Evolutionary conservation across 108 stramenopile species (phyloP), one percentile per base, ranked within the genome.

Genomic region (Stephanodiscus triporus): DNA sequence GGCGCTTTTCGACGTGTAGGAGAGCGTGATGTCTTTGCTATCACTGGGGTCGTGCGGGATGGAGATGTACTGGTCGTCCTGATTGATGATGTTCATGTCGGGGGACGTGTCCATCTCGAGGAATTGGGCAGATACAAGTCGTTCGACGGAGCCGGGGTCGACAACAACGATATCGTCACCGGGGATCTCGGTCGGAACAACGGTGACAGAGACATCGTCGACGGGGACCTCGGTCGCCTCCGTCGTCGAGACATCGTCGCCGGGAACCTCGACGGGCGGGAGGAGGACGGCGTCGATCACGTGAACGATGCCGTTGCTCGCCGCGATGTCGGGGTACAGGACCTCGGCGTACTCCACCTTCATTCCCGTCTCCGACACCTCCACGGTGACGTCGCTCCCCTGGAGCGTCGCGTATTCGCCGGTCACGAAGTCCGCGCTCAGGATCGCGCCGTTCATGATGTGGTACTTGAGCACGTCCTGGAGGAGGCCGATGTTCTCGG

Each of bases 251-350:
- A 5, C 4, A 4, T 4, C 4, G 32, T 34, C 32, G 32, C 4
- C 4, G 32, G 32, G 32, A 9, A 1, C 9, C 40, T 40, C 40
- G 7, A 40, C 11, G 58, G 54, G 69, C 34, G 80, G 80, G 6
- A 77, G 13, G 26, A 85, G 40, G 6, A 85, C 84, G 9, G 53
- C 47, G 34, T 77, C 76, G 54, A 85, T 68, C 27, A 63, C 76
- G 45, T 85, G 84, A 9, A 85, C 70, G 23, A 81, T 54, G 26
- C 84, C 84, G 67, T 85, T 85, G 59, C 32, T 60, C 8, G 84
- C 80, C 14, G 22, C 2, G n/a, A 85, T 66, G 54, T 85, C 70
- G 19, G 68, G 30, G 17, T 22, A 40, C 9, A 72, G 34, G 8
- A 82, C 68, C 14, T 22, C 36, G 58, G 66, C 78, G 9, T 58